These are phyloP conservation scores for Massariosphaeria phaeospora DNA, from an alignment of 495 filamentous ascomycete species.

Conservation along the genomic window DNA sequence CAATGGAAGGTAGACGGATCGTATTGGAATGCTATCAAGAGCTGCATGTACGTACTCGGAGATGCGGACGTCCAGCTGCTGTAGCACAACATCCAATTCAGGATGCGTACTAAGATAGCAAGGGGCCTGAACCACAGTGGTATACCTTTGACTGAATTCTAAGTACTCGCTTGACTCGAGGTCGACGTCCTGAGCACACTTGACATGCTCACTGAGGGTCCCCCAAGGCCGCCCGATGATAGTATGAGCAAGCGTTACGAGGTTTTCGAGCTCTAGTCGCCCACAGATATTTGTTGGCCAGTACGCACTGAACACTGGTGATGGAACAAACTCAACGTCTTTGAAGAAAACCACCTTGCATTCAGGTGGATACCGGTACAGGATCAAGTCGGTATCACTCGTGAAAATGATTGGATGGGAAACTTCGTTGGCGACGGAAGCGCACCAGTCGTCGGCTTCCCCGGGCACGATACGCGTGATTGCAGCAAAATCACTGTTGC, in stretches of 20 bases:
- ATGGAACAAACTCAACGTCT: conserved; percentile 3
- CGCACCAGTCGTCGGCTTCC: conserved; percentile 32
- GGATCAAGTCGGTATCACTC: conserved; percentile 28
- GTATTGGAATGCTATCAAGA: not conserved
- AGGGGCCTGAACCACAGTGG: not conserved
- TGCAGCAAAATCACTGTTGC: conserved; percentile 6
- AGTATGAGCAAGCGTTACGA: conserved; percentile 21
- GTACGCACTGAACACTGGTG: conserved; percentile 4
- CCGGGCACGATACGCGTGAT: conserved; percentile 25
- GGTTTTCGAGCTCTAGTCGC: conserved; percentile 11
- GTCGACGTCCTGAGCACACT: conserved; percentile 2
- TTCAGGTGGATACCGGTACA: conserved; percentile 20
- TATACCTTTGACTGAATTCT: conserved; percentile 13
- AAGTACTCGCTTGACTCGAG: not conserved
- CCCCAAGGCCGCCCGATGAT: not conserved
- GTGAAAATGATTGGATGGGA: conserved; percentile 25
- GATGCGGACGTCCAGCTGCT: conserved; percentile 19
- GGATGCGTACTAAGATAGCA: not conserved
- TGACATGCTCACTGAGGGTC: conserved; percentile 6
- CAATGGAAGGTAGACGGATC: conserved; percentile 20
- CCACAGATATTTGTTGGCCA: conserved; percentile 10
- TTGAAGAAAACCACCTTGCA: conserved; percentile 21
- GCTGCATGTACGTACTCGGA: conserved; percentile 26
- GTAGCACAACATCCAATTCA: not conserved
- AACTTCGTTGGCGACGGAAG: conserved; percentile 7